A percentile compares a stretch with the other conserved stretches of the same genome.
Evolutionary conservation across 495 filamentous ascomycete species (phyloP).

Genomic region (Xylaria flabelliformis): DNA sequence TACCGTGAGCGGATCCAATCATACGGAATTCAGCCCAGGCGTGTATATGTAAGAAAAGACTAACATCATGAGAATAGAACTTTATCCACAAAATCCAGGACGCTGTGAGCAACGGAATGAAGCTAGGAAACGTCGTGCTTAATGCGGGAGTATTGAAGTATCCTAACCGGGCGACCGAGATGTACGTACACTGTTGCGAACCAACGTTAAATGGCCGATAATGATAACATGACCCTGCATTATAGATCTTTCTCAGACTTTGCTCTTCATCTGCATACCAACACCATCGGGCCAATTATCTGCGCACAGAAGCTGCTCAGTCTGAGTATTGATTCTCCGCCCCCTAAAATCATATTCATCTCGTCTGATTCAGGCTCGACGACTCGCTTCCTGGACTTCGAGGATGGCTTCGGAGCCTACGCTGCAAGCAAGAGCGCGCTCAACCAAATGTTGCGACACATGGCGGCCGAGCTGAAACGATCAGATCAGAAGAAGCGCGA

Average conservation of each 20-base stretch:
- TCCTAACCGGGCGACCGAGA: conserved; percentile 62
- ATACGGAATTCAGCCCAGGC: not conserved
- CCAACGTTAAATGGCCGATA: not conserved
- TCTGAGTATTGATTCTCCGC: conserved; percentile 43
- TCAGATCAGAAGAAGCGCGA: conserved; percentile 22
- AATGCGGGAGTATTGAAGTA: conserved; percentile 66
- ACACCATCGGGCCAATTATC: conserved; percentile 64
- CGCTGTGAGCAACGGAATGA: conserved; percentile 38
- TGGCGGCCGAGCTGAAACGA: conserved; percentile 17
- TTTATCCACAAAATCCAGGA: conserved; percentile 33
- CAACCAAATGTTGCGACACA: conserved; percentile 57
- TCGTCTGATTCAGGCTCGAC: conserved; percentile 59
- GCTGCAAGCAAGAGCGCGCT: conserved; percentile 64
- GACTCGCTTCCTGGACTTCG: conserved; percentile 55
- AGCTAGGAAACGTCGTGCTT: conserved; percentile 59
- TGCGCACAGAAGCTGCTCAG: conserved; percentile 59
- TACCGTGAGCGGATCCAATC: conserved; percentile 50
- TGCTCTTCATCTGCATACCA: conserved; percentile 61
- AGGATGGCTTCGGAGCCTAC: conserved; percentile 67
- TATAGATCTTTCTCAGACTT: conserved; percentile 58
- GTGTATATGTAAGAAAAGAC: not conserved
- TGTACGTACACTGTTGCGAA: conserved; percentile 45
- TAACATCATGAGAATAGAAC: not conserved
- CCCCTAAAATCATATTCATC: conserved; percentile 55
- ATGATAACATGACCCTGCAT: not conserved